Conservation (phyloP, 148 eudicot genomes). For the Fagopyrum homotropicum region DNA sequence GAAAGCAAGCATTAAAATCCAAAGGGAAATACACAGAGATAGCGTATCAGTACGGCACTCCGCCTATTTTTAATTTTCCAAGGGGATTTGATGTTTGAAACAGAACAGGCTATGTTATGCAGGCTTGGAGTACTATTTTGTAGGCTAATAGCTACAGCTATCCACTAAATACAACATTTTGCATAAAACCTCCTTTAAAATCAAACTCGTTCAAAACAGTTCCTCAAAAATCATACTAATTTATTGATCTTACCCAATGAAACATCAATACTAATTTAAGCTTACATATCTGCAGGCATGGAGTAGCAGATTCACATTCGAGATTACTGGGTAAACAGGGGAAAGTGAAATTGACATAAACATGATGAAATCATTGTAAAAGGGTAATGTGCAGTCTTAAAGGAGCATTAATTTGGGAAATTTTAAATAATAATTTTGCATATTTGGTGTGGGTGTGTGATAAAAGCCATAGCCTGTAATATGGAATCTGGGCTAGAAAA, state of each 20-base stretch:
- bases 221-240: too few relatives aligned
- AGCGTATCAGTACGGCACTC: constrained; percentile 16
- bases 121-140: too few relatives aligned
- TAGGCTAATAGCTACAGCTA: neutral
- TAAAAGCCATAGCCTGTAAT: neutral
- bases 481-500: neutral
- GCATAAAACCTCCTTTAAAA: too few relatives aligned
- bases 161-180: too few relatives aligned
- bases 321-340: too few relatives aligned
- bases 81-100: constrained; percentile 14
- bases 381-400: neutral
- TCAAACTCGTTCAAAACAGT: too few relatives aligned
- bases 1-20: constrained; percentile 9
- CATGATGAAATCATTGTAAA: too few relatives aligned
- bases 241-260: too few relatives aligned
- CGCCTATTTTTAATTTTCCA: constrained; percentile 11
- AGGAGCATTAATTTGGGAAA: neutral
- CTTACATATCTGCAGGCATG: too few relatives aligned
- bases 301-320: too few relatives aligned
- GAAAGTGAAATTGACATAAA: too few relatives aligned
- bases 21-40: constrained; percentile 4
- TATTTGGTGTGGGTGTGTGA: neutral
- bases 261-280: too few relatives aligned
- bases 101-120: neutral
- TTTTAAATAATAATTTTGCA: neutral